Evolutionary conservation across 495 filamentous ascomycete species (phyloP).

Genomic region (Penicillium malachiteum): DNA sequence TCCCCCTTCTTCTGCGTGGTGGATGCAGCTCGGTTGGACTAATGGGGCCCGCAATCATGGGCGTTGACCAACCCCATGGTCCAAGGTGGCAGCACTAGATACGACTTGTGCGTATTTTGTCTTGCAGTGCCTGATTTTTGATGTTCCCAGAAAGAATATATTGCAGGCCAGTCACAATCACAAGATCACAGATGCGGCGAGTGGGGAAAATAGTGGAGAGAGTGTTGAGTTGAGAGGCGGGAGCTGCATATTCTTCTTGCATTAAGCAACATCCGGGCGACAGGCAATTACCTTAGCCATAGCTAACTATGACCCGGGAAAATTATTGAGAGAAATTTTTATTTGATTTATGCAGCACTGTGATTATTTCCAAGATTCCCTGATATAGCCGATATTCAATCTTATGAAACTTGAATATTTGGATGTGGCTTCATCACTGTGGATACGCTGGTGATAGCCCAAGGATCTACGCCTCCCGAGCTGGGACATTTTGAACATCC

Average conservation of each 20-base stretch:
- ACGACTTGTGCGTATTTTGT: neutral
- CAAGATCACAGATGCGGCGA: neutral
- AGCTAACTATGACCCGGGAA: too few species aligned
- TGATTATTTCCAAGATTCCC: neutral
- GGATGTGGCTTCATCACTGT: too few species aligned
- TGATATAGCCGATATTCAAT: neutral
- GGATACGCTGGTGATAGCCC: too few species aligned
- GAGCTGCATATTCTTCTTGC: too few species aligned
- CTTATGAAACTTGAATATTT: too few species aligned
- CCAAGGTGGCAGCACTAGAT: neutral
- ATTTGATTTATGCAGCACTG: too few species aligned
- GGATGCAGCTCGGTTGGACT: slow-evolving; percentile 1
- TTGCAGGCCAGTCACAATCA: slow-evolving; percentile 4
- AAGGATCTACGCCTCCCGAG: too few species aligned
- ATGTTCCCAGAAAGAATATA: neutral
- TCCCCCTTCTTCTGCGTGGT: neutral
- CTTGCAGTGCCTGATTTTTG: neutral
- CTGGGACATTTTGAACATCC: too few species aligned
- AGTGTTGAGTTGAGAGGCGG: too few species aligned
- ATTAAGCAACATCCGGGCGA: too few species aligned
- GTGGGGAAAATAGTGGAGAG: neutral
- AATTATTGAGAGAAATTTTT: too few species aligned
- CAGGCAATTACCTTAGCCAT: too few species aligned
- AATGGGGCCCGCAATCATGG: neutral
- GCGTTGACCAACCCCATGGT: neutral